Evolutionary conservation across 2,329 filamentous ascomycete species (phyloP), one percentile per base, ranked within the genome.

Genomic region (Colletotrichum tropicale): DNA sequence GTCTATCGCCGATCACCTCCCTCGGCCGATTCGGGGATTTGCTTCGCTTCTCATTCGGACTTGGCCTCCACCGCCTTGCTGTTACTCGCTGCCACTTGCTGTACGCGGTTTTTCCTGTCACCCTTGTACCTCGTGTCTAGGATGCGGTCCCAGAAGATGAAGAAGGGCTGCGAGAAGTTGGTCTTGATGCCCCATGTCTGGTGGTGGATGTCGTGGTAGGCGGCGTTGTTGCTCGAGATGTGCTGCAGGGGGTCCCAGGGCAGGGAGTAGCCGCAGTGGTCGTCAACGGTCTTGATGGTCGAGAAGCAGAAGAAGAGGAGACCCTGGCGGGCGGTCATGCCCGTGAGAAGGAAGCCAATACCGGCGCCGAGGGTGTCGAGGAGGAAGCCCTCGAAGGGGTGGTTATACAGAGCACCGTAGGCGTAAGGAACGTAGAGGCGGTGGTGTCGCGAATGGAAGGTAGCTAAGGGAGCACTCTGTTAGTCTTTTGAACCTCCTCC

Each of bases 121-220:
- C 95, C 95, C 75, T 90, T 92, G 93, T 96, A 98, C 85, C 92
- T 94, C 28, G 97, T 99, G 67, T 93, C 93, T 26, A 98, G 88
- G 32, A 96, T 82, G 62, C 91, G 89, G 83, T 99, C 97, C 95
- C 97, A 98, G 86, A 98, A 96, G 64, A 94, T 98, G 86, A 98
- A 98, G 87, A 96, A 98, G 5, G 95, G 95, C 85, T 98, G 95
- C 7, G 93, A 94, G 84, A 95, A 98, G 86, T 98, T 98, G 78
- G 94, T 94, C 90, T 98, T 99, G 89, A 99, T 98, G 73, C 97
- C 97, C 96, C 96, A 98, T 85, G 95, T 98, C 86, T 99, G 97
- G 86, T 99, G 97, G 86, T 99, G 97, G 75, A 99, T 96, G 82
- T 99, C 97, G 83, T 99, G 97, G 85, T 98, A 99, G 43, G 93